phyloP scores from a whole-genome alignment of 805 yeast species.

The Lipomyces kockii region DNA sequence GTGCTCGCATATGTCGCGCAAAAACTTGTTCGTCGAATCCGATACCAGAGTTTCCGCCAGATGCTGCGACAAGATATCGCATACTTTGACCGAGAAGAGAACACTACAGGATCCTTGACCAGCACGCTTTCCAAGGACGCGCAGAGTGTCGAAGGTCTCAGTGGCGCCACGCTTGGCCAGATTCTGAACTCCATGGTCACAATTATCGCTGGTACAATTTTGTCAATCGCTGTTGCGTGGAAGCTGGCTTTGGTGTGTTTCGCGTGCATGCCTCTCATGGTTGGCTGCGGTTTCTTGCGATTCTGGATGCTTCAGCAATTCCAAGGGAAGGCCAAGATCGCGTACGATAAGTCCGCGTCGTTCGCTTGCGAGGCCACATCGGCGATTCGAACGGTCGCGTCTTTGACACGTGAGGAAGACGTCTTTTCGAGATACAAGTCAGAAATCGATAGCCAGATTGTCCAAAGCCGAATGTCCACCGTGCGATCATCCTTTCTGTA shows the following conservation, averaged over 20 bases:
- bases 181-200: conserved; percentile 42
- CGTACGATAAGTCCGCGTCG: conserved; percentile 48
- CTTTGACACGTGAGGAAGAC: conserved; percentile 50
- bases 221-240: conserved; percentile 50
- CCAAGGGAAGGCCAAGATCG: conserved; percentile 46
- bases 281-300: conserved; percentile 50
- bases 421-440: conserved; percentile 43
- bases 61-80: conserved; percentile 42
- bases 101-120: conserved; percentile 41
- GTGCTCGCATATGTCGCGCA: conserved; percentile 40
- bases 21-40: conserved; percentile 39
- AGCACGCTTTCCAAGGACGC: conserved; percentile 41
- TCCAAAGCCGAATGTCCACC: conserved; percentile 44
- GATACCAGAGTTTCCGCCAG: conserved; percentile 38
- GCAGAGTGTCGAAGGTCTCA: conserved; percentile 41
- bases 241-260: conserved; percentile 50
- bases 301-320: conserved; percentile 44
- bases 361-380: conserved; percentile 50
- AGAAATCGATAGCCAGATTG: conserved; percentile 22
- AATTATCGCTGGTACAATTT: conserved; percentile 46
- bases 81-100: conserved; percentile 41
- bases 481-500: conserved; percentile 44
- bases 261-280: conserved; percentile 45
- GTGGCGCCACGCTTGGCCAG: conserved; percentile 44
- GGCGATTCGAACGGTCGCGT: conserved; percentile 51